Conservation (phyloP, 768 basidiomycete genomes). For the Lactarius sanguifluus region DNA sequence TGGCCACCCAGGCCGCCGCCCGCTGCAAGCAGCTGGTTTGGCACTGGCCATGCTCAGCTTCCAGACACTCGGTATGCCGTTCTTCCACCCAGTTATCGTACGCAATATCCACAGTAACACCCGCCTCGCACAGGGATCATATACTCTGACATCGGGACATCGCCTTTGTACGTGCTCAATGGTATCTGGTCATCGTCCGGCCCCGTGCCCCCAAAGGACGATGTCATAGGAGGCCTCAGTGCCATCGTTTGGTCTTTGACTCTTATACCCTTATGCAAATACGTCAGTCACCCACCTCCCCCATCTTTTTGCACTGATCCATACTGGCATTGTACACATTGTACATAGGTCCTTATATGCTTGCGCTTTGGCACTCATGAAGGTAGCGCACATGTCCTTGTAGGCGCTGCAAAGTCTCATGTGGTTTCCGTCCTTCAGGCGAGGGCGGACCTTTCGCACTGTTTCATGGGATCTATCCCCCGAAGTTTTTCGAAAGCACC, state of each 20-base stretch:
- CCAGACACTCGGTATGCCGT: constrained; percentile 35
- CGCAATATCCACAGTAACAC: background rate
- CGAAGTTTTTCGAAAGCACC: constrained; percentile 29
- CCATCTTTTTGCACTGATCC: background rate
- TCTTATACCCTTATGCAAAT: constrained; percentile 63
- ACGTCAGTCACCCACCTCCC: constrained; percentile 40
- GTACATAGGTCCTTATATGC: constrained; percentile 53
- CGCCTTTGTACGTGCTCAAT: constrained; percentile 63
- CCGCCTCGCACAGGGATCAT: constrained; percentile 38
- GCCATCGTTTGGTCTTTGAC: constrained; percentile 67
- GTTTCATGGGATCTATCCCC: constrained; percentile 58
- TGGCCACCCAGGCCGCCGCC: constrained; percentile 2
- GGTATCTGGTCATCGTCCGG: constrained; percentile 57
- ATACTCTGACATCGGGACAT: constrained; percentile 52
- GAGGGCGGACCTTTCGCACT: constrained; percentile 72
- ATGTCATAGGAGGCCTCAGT: constrained; percentile 60
- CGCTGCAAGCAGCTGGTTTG: constrained; percentile 20
- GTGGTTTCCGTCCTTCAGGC: constrained; percentile 41
- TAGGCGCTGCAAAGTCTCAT: background rate
- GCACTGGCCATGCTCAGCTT: constrained; percentile 35
- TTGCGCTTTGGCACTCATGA: constrained; percentile 50
- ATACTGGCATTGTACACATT: background rate
- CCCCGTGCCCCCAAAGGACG: constrained; percentile 51
- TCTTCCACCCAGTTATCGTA: background rate
- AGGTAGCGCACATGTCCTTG: constrained; percentile 37